Conservation (phyloP, 2,329 filamentous ascomycete genomes). For the Cladosporium halotolerans region DNA sequence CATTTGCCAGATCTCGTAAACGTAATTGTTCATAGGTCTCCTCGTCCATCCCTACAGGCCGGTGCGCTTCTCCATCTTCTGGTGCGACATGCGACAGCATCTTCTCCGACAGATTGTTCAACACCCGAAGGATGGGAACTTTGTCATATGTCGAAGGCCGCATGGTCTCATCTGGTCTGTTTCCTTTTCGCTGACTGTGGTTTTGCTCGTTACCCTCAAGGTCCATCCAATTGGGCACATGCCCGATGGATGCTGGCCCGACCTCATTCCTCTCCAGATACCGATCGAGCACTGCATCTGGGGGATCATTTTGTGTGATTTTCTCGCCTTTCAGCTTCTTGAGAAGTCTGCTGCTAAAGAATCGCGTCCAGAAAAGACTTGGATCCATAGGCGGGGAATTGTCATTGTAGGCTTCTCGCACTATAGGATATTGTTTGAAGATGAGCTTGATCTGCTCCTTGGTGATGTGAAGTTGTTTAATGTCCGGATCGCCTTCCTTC, state of each 20-base stretch:
- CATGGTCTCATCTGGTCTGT: slow-evolving; percentile 87
- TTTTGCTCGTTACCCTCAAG: slow-evolving; percentile 93
- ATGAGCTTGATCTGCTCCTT: slow-evolving; percentile 91
- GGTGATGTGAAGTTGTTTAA: slow-evolving; percentile 74
- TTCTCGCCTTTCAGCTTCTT: slow-evolving; percentile 90
- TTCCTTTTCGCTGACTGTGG: slow-evolving; percentile 78
- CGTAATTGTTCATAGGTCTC: slow-evolving; percentile 67
- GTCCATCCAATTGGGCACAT: slow-evolving; percentile 84
- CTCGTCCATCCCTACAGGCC: slow-evolving; percentile 62
- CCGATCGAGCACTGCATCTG: slow-evolving; percentile 75
- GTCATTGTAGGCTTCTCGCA: slow-evolving; percentile 87
- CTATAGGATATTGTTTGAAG: slow-evolving; percentile 84
- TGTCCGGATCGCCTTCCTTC: slow-evolving; percentile 56
- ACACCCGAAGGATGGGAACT: slow-evolving; percentile 77
- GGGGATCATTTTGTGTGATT: slow-evolving; percentile 67
- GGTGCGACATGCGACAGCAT: slow-evolving; percentile 83
- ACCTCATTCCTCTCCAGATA: slow-evolving; percentile 66
- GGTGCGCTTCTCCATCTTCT: slow-evolving; percentile 62
- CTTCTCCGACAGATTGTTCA: slow-evolving; percentile 89
- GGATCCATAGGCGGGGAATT: slow-evolving; percentile 66
- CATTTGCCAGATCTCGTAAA: slow-evolving; percentile 72
- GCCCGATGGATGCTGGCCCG: slow-evolving; percentile 47
- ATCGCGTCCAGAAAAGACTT: slow-evolving; percentile 83
- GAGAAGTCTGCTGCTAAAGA: slow-evolving; percentile 84
- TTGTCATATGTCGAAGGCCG: slow-evolving; percentile 66